Evolutionary conservation across 345 rosid species (phyloP).

Genomic region (Adansonia digitata): DNA sequence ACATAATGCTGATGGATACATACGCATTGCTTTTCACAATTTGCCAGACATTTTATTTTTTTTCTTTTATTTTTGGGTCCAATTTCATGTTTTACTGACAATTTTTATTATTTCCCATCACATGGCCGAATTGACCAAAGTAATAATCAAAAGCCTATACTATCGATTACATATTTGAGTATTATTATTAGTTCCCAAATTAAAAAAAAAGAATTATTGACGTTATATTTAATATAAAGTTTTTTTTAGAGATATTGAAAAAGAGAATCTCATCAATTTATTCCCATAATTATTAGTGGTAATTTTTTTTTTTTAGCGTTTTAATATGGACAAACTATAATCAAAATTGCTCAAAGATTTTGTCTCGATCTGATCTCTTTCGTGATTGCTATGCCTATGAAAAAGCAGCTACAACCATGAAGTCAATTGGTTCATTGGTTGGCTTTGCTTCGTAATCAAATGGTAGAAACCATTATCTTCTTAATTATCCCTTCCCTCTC

Average conservation of each 20-base stretch:
- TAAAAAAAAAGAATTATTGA: too few relatives aligned
- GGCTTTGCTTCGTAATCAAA: conserved; percentile 25
- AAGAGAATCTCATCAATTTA: neutral
- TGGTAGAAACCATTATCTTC: neutral
- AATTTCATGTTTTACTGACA: neutral
- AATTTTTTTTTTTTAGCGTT: neutral
- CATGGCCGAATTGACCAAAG: too few relatives aligned
- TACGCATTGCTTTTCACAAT: too few relatives aligned
- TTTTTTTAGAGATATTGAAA: neutral
- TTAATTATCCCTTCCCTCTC: neutral
- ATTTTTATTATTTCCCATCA: too few relatives aligned
- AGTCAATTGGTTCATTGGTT: conserved; percentile 8
- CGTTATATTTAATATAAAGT: too few relatives aligned
- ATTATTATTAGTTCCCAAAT: neutral
- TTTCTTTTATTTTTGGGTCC: neutral
- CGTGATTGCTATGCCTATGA: conserved; percentile 12
- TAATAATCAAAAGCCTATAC: neutral
- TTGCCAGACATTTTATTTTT: neutral
- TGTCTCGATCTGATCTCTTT: neutral
- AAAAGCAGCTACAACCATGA: conserved; percentile 14
- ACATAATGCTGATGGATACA: neutral
- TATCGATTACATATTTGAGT: neutral
- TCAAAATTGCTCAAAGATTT: too few relatives aligned
- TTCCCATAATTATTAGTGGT: neutral
- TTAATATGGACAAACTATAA: conserved; percentile 9